phyloP scores from a whole-genome alignment of 129 eudicot species.

The Pulicaria dysenterica region DNA sequence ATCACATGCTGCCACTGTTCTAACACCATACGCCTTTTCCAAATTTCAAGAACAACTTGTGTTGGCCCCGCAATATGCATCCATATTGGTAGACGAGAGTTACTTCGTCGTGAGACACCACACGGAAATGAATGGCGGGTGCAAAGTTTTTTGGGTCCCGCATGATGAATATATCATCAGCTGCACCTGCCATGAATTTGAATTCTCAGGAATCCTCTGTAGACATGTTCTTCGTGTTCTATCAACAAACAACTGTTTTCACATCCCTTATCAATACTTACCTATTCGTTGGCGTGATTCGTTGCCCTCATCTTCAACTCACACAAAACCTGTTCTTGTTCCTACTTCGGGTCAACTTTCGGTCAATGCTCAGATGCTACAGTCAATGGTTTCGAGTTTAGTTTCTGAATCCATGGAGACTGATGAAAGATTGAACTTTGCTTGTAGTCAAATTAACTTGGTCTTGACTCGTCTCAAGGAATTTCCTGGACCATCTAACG shows the following conservation, averaged over 20 bases:
- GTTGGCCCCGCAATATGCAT: slow-evolving; percentile 90
- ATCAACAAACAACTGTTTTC: slow-evolving; percentile 81
- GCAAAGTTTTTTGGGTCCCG: slow-evolving; percentile 80
- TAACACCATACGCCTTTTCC: slow-evolving; percentile 79
- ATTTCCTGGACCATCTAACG: slow-evolving; percentile 46
- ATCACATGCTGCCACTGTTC: slow-evolving; percentile 75
- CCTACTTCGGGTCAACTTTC: slow-evolving; percentile 34
- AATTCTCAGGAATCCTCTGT: slow-evolving; percentile 81
- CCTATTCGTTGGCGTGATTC: slow-evolving; percentile 79
- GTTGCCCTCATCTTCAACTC: slow-evolving; percentile 9
- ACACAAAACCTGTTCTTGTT: slow-evolving; percentile 34
- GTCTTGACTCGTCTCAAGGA: slow-evolving; percentile 67
- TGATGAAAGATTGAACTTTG: slow-evolving; percentile 68
- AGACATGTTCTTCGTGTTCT: slow-evolving; percentile 85
- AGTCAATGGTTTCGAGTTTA: slow-evolving; percentile 66
- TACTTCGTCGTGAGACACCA: slow-evolving; percentile 86
- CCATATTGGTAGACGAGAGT: slow-evolving; percentile 61
- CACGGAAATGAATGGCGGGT: slow-evolving; percentile 62
- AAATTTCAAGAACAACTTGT: slow-evolving; percentile 80
- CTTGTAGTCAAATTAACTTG: slow-evolving; percentile 60
- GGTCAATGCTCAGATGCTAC: slow-evolving; percentile 59
- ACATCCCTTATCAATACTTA: slow-evolving; percentile 70
- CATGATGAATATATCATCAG: slow-evolving; percentile 67
- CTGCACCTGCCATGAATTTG: slow-evolving; percentile 81
- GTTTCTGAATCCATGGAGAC: slow-evolving; percentile 68